Evolutionary conservation across 2,329 filamentous ascomycete genomes (phyloP), one percentile per base, ranked within the genome.

Genomic region (Didymella segeticola): DNA sequence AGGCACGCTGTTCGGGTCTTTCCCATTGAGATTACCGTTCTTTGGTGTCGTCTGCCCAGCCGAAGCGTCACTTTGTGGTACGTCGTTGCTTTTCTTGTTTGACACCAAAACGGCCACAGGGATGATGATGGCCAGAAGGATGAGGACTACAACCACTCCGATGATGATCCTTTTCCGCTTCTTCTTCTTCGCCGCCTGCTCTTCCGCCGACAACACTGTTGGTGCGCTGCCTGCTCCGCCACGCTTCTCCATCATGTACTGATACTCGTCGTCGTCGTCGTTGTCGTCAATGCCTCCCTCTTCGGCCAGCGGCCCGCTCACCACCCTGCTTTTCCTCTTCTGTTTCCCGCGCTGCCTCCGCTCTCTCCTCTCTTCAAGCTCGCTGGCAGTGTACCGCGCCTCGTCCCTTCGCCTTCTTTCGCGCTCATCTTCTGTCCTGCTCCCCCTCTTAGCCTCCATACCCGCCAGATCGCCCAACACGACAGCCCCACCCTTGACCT

Each of bases 131-230:
- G 72, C 74, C 7, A 81, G 69, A 14, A 80, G 53, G 1, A 80
- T 55, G 4, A 81, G 51, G 3, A 78, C 53, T 2, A 66, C 61
- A 9, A 73, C 48, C 9, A 71, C 73, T 1, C 74, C 71, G 27
- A 76, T 75, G 14, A 80, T 75, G 60, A 86, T 81, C 64, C 84
- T 85, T 74, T 88, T 74, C 63, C 71, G 64, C 73, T 79, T 73
- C 68, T 73, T 72, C 70, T 73, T 60, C 63, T 54, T 62, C 26
- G 66, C 62, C 26, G 66, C 68, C 31, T 72, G 66, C 25, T 77
- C 72, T 46, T 78, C 75, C 43, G 77, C 76, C 19, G 74, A 69
- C 19, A 75, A 69, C 23, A 68, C 61, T 29, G 68, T 74, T 1
- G 65, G 65, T 7, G 53, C 53, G 33, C 69, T 70, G 5, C 75